phyloP scores from a whole-genome alignment of 257 asterid species.

The Ophiorrhiza pumila region DNA sequence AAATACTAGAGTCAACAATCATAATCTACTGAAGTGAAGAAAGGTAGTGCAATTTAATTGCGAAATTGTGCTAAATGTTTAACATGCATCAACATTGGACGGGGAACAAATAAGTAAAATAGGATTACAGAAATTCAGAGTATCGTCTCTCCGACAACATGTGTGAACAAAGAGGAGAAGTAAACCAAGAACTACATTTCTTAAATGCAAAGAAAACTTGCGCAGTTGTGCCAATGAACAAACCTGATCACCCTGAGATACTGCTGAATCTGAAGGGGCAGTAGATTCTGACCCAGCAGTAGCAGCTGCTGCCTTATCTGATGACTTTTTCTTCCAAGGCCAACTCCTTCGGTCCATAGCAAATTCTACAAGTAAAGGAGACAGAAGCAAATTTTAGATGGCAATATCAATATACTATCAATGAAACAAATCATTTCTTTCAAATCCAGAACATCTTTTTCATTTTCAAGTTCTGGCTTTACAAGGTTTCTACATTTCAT shows the following conservation, averaged over 20 bases:
- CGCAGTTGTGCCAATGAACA: neutral
- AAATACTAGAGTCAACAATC: neutral
- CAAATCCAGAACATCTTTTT: neutral
- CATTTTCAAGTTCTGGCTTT: neutral
- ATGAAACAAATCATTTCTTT: neutral
- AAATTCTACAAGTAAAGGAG: slow-evolving; percentile 24
- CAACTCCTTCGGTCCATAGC: slow-evolving; percentile 83
- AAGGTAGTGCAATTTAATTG: neutral
- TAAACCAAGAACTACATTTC: neutral
- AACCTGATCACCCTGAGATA: slow-evolving; percentile 60
- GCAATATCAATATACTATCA: neutral
- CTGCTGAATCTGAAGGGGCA: slow-evolving; percentile 40
- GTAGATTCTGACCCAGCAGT: slow-evolving; percentile 39
- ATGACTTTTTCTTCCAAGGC: slow-evolving; percentile 99
- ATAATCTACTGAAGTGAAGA: neutral
- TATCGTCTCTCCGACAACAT: neutral
- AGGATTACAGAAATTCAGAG: neutral
- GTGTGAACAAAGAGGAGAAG: neutral
- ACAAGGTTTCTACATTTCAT: neutral
- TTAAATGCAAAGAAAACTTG: neutral
- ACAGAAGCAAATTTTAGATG: neutral
- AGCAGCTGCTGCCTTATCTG: slow-evolving; percentile 61
- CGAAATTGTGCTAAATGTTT: neutral
- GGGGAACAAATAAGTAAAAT: neutral
- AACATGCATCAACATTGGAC: neutral